Evolutionary conservation across 2,329 filamentous ascomycete species (phyloP).

Genomic region (Phialophora macrospora): DNA sequence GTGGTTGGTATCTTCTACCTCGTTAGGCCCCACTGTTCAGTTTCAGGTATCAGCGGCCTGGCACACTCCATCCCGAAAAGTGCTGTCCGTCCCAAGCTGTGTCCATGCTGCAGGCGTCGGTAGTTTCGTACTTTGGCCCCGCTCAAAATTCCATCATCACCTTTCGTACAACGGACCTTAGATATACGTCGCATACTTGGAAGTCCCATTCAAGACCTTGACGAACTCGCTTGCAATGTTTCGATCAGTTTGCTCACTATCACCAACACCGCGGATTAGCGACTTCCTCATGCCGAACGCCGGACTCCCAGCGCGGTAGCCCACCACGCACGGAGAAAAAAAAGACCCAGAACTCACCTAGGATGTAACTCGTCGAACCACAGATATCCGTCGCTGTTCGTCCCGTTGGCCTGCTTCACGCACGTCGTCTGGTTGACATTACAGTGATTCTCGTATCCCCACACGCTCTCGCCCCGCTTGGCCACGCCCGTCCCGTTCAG

Average conservation of each 20-base stretch:
- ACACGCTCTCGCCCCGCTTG: slow-evolving; percentile 68
- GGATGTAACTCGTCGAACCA: slow-evolving; percentile 68
- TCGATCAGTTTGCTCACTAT: slow-evolving; percentile 61
- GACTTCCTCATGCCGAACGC: background rate
- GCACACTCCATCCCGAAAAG: too few relatives aligned
- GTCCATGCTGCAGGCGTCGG: background rate
- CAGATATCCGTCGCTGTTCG: slow-evolving; percentile 35
- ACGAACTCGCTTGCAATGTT: slow-evolving; percentile 63
- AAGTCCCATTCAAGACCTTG: slow-evolving; percentile 57
- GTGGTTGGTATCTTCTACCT: background rate
- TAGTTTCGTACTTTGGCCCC: too few relatives aligned
- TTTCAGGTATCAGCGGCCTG: background rate
- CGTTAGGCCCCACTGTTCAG: background rate
- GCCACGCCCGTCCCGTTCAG: slow-evolving; percentile 66
- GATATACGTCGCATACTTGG: slow-evolving; percentile 40
- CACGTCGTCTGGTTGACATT: slow-evolving; percentile 48
- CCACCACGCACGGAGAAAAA: background rate
- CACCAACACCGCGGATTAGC: background rate
- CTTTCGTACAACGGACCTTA: slow-evolving; percentile 8
- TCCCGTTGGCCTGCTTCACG: slow-evolving; percentile 24
- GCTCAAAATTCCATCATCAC: too few relatives aligned
- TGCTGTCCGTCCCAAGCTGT: background rate
- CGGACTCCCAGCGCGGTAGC: too few relatives aligned
- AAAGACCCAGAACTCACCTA: slow-evolving; percentile 45
- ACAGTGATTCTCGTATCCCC: slow-evolving; percentile 64